phyloP scores from a whole-genome alignment of 768 basidiomycete genomes.

The Suillus paluster region DNA sequence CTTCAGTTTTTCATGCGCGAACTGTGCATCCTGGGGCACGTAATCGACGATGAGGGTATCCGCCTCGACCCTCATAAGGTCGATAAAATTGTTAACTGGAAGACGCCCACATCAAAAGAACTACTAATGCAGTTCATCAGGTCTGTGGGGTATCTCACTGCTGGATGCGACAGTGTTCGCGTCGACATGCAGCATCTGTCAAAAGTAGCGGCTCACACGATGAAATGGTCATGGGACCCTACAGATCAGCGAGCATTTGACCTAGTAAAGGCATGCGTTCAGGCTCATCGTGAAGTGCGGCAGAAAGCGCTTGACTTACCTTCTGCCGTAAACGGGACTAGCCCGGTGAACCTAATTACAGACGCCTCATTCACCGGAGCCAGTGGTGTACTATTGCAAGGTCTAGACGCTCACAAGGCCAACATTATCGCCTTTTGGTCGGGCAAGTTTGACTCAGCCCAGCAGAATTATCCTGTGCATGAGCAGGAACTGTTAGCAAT shows the following conservation, averaged over 20 bases:
- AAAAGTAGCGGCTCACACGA: slow-evolving; percentile 16
- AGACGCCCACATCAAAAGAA: too few relatives aligned
- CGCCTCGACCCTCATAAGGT: too few relatives aligned
- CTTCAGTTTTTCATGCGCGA: too few relatives aligned
- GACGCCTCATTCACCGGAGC: too few relatives aligned
- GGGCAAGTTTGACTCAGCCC: slow-evolving; percentile 30
- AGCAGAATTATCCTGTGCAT: too few relatives aligned
- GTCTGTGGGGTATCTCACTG: too few relatives aligned
- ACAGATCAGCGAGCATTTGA: slow-evolving; percentile 40
- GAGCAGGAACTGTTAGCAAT: too few relatives aligned
- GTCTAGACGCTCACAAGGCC: not conserved
- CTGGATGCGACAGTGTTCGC: too few relatives aligned
- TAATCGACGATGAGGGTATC: too few relatives aligned
- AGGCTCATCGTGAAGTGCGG: slow-evolving; percentile 19
- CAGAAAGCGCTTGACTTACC: slow-evolving; percentile 28
- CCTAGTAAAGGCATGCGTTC: slow-evolving; percentile 28
- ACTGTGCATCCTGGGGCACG: too few relatives aligned
- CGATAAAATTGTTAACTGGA: too few relatives aligned
- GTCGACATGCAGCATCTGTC: slow-evolving; percentile 36
- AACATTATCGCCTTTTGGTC: slow-evolving; percentile 25
- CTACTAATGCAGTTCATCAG: too few relatives aligned
- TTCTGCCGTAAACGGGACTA: not conserved
- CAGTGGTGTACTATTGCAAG: not conserved
- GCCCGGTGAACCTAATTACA: slow-evolving; percentile 20
- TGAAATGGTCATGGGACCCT: slow-evolving; percentile 26